These are phyloP conservation scores for Trichosanthes cucumerina DNA, from an alignment of 306 rosid species.

Conservation along the genomic window DNA sequence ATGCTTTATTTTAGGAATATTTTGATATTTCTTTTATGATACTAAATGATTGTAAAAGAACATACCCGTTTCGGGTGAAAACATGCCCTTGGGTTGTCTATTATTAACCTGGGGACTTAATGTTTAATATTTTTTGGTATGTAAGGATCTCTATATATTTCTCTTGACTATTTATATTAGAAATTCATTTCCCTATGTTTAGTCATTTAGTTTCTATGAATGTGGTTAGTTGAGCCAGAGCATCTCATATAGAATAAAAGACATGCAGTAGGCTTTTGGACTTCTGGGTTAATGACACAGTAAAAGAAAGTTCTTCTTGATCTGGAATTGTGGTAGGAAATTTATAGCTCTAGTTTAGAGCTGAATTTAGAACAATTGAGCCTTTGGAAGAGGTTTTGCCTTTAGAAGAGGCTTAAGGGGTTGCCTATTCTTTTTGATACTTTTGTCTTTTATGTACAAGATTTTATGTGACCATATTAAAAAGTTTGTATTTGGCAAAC, in stretches of 20 bases:
- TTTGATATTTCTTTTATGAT: not conserved
- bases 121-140: not conserved
- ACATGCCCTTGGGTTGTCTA: not conserved
- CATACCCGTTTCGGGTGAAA: not conserved
- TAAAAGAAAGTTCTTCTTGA: not conserved
- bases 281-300: not conserved
- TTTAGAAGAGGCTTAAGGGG: not conserved
- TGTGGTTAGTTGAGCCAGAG: not conserved
- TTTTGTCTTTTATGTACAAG: not conserved
- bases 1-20: not conserved
- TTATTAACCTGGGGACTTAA: not conserved
- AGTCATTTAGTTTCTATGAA: not conserved
- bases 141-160: not conserved
- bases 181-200: too few species aligned
- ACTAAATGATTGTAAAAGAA: not conserved
- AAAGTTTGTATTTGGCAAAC: not conserved
- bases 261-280: not conserved
- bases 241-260: not conserved
- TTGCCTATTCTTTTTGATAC: not conserved
- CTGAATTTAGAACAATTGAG: not conserved
- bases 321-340: not conserved
- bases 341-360: not conserved
- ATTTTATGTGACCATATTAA: not conserved
- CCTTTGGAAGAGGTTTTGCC: not conserved
- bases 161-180: not conserved